These are phyloP conservation scores for Theileria luwenshuni DNA, from an alignment of 169 alveolate genomes.

Conservation along the genomic window DNA sequence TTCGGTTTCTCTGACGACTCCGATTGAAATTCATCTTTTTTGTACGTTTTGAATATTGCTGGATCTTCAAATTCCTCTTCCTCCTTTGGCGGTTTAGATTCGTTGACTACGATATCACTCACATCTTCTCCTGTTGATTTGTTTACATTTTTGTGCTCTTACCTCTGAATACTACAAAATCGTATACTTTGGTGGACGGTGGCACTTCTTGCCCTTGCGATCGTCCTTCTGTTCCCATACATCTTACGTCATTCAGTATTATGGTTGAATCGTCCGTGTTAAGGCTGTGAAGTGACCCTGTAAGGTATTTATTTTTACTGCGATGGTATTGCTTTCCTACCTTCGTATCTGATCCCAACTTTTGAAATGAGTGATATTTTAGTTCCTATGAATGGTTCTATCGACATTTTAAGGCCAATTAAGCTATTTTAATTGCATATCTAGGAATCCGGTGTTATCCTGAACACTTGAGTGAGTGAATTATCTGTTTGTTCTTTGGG, in stretches of 20 bases:
- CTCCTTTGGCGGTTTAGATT: conserved; percentile 63
- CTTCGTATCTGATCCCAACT: conserved; percentile 84
- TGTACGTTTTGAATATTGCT: conserved; percentile 37
- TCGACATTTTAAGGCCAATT: conserved; percentile 58
- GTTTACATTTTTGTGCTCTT: not conserved
- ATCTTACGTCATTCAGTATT: conserved; percentile 83
- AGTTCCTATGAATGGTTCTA: conserved; percentile 78
- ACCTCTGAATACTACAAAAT: conserved; percentile 82
- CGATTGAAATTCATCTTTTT: conserved; percentile 7
- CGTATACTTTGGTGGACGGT: conserved; percentile 80
- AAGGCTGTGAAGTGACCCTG: conserved; percentile 79
- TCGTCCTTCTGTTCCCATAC: conserved; percentile 89
- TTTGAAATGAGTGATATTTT: conserved; percentile 76
- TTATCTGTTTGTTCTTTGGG: too few relatives aligned
- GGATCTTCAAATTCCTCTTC: conserved; percentile 64
- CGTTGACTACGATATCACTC: conserved; percentile 82
- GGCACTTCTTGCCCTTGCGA: conserved; percentile 80
- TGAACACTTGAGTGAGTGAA: too few relatives aligned
- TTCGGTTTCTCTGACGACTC: too few relatives aligned
- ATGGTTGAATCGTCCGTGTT: conserved; percentile 83
- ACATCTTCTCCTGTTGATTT: conserved; percentile 72
- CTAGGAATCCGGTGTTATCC: too few relatives aligned
- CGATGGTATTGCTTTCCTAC: conserved; percentile 38
- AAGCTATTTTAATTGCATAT: not conserved
- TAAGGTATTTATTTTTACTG: conserved; percentile 9